Evolutionary conservation across 164 flowering plant species (phyloP).

Genomic region (grape (Vitis vinifera)): ASM3070453v1 NC_081805.1:27196001-27196500

Average conservation of each 20-base stretch:
- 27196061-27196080: constrained; percentile 98
- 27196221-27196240: constrained; percentile 94
- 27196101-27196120: constrained; percentile 4
- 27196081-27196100: constrained; percentile 24
- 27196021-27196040: constrained; percentile 54
- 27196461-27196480: constrained; percentile 20
- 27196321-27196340: not conserved
- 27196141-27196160: not conserved
- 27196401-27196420: constrained; percentile 95
- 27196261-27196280: constrained; percentile 40
- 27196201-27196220: constrained; percentile 97
- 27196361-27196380: not conserved
- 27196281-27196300: not conserved
- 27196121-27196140: not conserved
- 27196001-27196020: not conserved
- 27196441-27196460: constrained; percentile 37
- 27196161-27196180: constrained; percentile 87
- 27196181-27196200: constrained; percentile 97
- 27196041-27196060: constrained; percentile 96
- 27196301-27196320: not conserved
- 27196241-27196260: constrained; percentile 83
- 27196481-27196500: constrained; percentile 7
- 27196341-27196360: not conserved
- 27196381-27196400: constrained; percentile 67
- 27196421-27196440: constrained; percentile 94